Evolutionary conservation across 1,284 basidiomycete genomes (phyloP).

Genomic region (Sanghuangporus weigelae): DNA sequence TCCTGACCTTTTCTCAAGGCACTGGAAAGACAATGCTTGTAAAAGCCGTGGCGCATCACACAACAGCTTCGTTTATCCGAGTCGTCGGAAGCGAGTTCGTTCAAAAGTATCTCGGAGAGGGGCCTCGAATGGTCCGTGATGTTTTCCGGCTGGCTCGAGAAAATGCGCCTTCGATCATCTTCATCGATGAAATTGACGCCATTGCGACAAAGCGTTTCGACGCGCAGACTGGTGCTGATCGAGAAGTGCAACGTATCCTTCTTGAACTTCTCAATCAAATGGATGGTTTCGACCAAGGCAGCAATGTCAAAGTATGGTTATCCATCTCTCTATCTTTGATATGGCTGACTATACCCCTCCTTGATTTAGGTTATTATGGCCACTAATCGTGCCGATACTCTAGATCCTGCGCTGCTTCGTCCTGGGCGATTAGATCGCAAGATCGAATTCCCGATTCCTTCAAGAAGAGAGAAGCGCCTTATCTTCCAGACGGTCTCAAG

Average conservation of each 20-base stretch:
- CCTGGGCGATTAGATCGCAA: conserved; percentile 98
- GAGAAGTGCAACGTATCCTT: conserved; percentile 98
- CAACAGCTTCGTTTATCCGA: conserved; percentile 95
- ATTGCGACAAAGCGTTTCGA: conserved; percentile 99
- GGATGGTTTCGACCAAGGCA: conserved; percentile 99
- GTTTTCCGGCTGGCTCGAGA: conserved; percentile 97
- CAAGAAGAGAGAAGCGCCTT: conserved; percentile 90
- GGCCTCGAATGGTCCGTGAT: conserved; percentile 99
- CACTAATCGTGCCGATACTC: conserved; percentile 92
- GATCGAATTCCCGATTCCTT: conserved; percentile 97
- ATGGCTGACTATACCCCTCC: neutral
- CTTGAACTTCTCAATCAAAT: conserved; percentile 99
- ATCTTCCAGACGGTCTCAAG: conserved; percentile 98
- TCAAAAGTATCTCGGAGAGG: conserved; percentile 99
- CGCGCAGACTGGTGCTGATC: conserved; percentile 97
- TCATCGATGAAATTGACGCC: conserved; percentile 99
- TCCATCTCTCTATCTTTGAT: neutral
- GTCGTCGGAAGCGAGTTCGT: conserved; percentile 99
- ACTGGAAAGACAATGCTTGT: conserved; percentile 99
- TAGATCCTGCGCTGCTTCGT: conserved; percentile 95
- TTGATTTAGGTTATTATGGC: conserved; percentile 91
- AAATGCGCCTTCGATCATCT: conserved; percentile 97
- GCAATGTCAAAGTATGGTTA: conserved; percentile 87
- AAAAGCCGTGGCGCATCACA: conserved; percentile 97
- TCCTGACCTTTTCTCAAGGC: conserved; percentile 43